Conservation (phyloP, 2,329 filamentous ascomycete species). For the Beauveria sp. region DNA sequence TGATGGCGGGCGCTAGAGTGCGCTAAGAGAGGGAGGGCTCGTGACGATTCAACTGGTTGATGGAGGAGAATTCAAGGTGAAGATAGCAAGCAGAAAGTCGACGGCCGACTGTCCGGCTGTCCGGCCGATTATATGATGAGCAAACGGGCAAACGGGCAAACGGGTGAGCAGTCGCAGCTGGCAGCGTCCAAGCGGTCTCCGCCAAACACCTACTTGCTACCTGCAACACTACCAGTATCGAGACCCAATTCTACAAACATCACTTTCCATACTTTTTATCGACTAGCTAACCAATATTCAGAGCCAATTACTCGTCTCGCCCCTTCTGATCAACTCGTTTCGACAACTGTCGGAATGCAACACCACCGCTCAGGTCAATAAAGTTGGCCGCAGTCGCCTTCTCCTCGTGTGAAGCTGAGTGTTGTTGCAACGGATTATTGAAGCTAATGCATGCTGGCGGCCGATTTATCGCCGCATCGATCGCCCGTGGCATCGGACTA, state of each 20-base stretch:
- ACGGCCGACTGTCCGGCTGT: neutral
- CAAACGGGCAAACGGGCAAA: neutral
- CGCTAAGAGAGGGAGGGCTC: neutral
- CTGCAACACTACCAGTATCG: no score
- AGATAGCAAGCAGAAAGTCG: neutral
- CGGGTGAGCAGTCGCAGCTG: neutral
- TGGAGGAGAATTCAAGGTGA: neutral
- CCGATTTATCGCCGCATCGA: neutral
- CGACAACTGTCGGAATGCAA: neutral
- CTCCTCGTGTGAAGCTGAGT: neutral
- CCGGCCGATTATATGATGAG: neutral
- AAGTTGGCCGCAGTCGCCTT: neutral
- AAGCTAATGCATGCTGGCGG: neutral
- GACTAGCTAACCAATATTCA: neutral
- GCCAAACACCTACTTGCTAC: no score
- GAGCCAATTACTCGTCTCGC: neutral
- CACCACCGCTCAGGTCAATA: neutral
- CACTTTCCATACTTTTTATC: neutral
- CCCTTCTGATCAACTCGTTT: neutral
- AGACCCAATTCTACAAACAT: neutral
- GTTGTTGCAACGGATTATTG: neutral
- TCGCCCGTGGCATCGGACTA: neutral
- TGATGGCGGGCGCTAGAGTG: neutral
- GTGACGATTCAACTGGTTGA: neutral
- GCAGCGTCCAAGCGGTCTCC: neutral